phyloP scores from a whole-genome alignment of 2,329 filamentous ascomycete genomes.

The Alternaria gansuensis region DNA sequence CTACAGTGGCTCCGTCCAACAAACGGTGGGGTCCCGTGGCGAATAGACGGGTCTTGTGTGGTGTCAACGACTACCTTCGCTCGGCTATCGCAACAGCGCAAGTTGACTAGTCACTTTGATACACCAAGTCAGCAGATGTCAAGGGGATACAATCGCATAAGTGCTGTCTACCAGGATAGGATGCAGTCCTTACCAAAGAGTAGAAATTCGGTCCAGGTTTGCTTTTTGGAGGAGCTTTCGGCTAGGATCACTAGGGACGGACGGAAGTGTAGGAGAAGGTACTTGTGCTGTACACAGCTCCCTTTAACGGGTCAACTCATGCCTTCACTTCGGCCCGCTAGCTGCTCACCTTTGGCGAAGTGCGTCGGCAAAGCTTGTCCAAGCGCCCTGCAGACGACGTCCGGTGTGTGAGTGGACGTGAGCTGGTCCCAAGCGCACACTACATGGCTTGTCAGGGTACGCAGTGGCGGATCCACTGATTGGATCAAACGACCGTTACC shows the following conservation, averaged over 20 bases:
- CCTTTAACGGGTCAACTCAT: slow-evolving; percentile 29
- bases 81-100: slow-evolving; percentile 31
- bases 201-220: not conserved
- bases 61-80: slow-evolving; percentile 32
- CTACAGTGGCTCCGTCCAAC: slow-evolving; percentile 30
- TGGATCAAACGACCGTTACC: slow-evolving; percentile 34
- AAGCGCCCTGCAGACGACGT: slow-evolving; percentile 43
- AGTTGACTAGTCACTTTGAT: slow-evolving; percentile 27
- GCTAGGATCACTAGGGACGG: slow-evolving; percentile 9
- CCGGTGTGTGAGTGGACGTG: slow-evolving; percentile 42
- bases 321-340: slow-evolving; percentile 35
- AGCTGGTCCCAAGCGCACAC: slow-evolving; percentile 40
- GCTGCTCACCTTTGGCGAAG: slow-evolving; percentile 37
- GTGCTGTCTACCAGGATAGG: slow-evolving; percentile 2
- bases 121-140: slow-evolving; percentile 33
- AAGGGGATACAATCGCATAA: slow-evolving; percentile 6
- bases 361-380: slow-evolving; percentile 45
- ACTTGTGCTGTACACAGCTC: slow-evolving; percentile 28
- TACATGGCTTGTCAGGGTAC: slow-evolving; percentile 36
- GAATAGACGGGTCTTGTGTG: slow-evolving; percentile 32
- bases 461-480: slow-evolving; percentile 27
- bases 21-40: slow-evolving; percentile 39
- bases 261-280: slow-evolving; percentile 23
- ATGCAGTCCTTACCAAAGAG: not conserved
- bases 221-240: slow-evolving; percentile 1